phyloP scores from a whole-genome alignment of 108 stramenopile genomes.

The Pseudonitzschia multiseries region DNA sequence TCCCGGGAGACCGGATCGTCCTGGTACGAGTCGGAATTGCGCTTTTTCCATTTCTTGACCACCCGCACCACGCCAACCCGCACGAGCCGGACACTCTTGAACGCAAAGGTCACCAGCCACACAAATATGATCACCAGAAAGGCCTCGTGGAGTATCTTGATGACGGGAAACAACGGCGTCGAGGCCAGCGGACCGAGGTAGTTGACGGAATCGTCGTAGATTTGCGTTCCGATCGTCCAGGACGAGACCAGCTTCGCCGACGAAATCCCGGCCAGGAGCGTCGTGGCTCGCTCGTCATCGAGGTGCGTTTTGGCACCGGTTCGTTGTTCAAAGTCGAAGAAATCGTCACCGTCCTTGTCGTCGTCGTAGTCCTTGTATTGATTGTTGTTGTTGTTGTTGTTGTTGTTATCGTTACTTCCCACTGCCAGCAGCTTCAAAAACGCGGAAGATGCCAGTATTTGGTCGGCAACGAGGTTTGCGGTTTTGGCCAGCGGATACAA shows the following conservation, averaged over 20 bases:
- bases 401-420: background rate
- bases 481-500: slow-evolving; percentile 41
- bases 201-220: slow-evolving; percentile 48
- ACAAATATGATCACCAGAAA: background rate
- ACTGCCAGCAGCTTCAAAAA: slow-evolving; percentile 24
- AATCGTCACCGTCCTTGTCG: background rate
- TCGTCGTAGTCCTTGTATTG: background rate
- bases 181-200: slow-evolving; percentile 33
- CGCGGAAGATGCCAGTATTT: slow-evolving; percentile 16
- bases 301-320: no score
- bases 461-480: slow-evolving; percentile 27
- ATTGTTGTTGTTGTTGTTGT: no score
- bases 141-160: slow-evolving; percentile 12
- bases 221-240: slow-evolving; percentile 56
- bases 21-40: background rate
- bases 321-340: background rate
- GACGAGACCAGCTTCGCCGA: slow-evolving; percentile 33
- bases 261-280: background rate
- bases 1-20: slow-evolving; percentile 5
- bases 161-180: background rate
- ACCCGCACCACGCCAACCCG: background rate
- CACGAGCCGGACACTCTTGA: background rate
- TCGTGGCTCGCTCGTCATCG: background rate
- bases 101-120: background rate
- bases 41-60: background rate